phyloP scores from a whole-genome alignment of 2,329 filamentous ascomycete species.

The Fusarium sp. region DNA sequence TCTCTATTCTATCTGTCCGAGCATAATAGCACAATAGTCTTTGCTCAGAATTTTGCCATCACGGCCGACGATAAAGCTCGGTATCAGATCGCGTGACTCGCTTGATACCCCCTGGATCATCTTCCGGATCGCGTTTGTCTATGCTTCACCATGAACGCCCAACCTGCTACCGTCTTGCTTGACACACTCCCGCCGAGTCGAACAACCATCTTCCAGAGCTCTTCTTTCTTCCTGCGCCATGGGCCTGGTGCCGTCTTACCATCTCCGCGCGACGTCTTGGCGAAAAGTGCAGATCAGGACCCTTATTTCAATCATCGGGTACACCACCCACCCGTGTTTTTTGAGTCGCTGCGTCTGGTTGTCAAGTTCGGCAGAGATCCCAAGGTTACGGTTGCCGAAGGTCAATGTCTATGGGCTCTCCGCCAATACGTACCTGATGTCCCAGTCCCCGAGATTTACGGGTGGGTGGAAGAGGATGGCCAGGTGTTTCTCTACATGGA shows the following conservation, averaged over 20 bases:
- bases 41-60: too few relatives aligned
- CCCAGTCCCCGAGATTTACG: too few relatives aligned
- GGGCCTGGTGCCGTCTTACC: not conserved
- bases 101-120: too few relatives aligned
- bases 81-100: too few relatives aligned
- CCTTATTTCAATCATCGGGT: not conserved
- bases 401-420: not conserved
- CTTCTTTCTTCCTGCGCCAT: not conserved
- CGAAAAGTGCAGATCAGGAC: not conserved
- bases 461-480: too few relatives aligned
- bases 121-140: too few relatives aligned
- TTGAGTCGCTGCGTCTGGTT: constrained; percentile 1
- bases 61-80: too few relatives aligned
- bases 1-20: too few relatives aligned
- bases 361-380: constrained; percentile 3
- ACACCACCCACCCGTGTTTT: not conserved
- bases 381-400: not conserved
- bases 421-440: too few relatives aligned
- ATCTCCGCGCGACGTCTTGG: not conserved
- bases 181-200: not conserved
- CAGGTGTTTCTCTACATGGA: too few relatives aligned
- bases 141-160: too few relatives aligned
- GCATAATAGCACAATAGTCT: too few relatives aligned
- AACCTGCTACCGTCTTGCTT: not conserved
- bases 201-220: not conserved